Percentiles rank a stretch among this genome's conserved stretches.
Conservation (phyloP, 257 asterid species). For the Nicotiana tomentosiformis region DNA sequence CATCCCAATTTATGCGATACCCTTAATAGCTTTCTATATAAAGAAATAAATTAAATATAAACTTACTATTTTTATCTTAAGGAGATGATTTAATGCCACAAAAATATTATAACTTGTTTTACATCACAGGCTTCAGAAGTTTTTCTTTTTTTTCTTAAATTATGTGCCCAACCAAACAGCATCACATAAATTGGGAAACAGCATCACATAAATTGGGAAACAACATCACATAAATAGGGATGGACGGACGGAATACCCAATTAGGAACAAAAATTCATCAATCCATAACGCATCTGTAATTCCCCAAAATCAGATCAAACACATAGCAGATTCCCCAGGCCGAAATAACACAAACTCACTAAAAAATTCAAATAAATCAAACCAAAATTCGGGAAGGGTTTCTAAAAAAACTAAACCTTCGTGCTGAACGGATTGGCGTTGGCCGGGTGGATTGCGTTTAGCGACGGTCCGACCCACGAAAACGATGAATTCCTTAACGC, state of each 20-base stretch:
- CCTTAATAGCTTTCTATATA: too few species aligned
- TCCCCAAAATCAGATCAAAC: neutral
- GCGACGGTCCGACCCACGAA: constrained; percentile 88
- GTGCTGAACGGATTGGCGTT: constrained; percentile 87
- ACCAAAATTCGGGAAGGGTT: neutral
- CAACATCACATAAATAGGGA: too few species aligned
- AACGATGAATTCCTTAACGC: constrained; percentile 69
- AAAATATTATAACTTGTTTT: too few species aligned
- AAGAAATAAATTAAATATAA: too few species aligned
- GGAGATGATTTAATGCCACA: too few species aligned
- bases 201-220: too few species aligned
- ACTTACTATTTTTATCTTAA: too few species aligned
- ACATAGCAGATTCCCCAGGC: neutral
- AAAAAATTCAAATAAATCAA: neutral
- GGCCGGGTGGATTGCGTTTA: constrained; percentile 65
- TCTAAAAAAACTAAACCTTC: constrained; percentile 38
- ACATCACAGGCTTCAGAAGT: too few species aligned
- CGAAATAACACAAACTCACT: neutral
- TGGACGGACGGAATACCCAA: neutral
- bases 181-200: too few species aligned
- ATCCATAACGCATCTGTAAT: neutral
- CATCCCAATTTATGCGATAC: too few species aligned
- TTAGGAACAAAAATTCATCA: neutral
- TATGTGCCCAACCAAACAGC: too few species aligned
- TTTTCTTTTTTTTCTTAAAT: too few species aligned